Evolutionary conservation across 2,329 filamentous ascomycete genomes (phyloP).

Genomic region (Alternaria postmessia): DNA sequence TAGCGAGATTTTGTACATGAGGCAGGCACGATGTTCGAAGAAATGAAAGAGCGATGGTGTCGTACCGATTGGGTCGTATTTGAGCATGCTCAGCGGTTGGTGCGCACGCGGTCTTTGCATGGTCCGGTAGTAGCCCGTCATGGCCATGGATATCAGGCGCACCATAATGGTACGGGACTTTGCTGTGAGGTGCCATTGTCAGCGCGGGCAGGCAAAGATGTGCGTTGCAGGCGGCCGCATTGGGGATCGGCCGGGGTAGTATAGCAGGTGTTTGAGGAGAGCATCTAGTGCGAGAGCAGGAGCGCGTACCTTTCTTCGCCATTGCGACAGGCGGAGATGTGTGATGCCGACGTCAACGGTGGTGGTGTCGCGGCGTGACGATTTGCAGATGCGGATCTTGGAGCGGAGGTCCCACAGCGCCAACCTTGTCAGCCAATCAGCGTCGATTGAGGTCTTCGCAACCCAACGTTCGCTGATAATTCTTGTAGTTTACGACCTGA

Average conservation of each 20-base stretch:
- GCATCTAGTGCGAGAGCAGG: background rate
- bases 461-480: background rate
- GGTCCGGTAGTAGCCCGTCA: slow-evolving; percentile 98
- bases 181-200: slow-evolving; percentile 58
- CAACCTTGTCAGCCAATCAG: slow-evolving; percentile 27
- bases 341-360: slow-evolving; percentile 24
- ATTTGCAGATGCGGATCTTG: slow-evolving; percentile 29
- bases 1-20: background rate
- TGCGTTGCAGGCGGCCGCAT: background rate
- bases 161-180: slow-evolving; percentile 94
- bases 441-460: slow-evolving; percentile 14
- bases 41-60: slow-evolving; percentile 10
- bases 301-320: slow-evolving; percentile 47
- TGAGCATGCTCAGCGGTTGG: slow-evolving; percentile 92
- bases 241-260: background rate
- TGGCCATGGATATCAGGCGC: slow-evolving; percentile 96
- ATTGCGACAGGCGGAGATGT: slow-evolving; percentile 30
- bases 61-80: slow-evolving; percentile 96
- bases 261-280: too few relatives aligned
- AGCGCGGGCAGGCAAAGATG: slow-evolving; percentile 17
- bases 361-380: slow-evolving; percentile 23
- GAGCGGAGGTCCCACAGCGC: slow-evolving; percentile 30
- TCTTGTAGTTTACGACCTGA: background rate
- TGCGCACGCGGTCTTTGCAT: slow-evolving; percentile 82
- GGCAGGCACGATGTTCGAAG: background rate